These are phyloP conservation scores for Pistacia vera DNA, from an alignment of 345 rosid genomes.

Conservation along the genomic window DNA sequence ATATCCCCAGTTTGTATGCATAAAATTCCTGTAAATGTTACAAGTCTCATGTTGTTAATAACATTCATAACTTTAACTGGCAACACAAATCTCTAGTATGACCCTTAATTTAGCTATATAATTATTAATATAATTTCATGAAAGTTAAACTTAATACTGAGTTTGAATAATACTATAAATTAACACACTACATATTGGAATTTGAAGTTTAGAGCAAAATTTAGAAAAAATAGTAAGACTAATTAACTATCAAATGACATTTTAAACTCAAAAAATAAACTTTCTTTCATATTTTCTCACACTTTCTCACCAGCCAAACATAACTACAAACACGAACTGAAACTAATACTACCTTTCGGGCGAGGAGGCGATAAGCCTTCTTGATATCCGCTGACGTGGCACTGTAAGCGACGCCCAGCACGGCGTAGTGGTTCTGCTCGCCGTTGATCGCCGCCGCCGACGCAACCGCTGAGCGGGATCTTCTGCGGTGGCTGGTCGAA, in stretches of 20 bases:
- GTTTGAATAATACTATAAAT: no score
- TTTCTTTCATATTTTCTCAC: not conserved
- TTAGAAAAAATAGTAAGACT: not conserved
- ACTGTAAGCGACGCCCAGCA: constrained; percentile 60
- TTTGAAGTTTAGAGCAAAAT: not conserved
- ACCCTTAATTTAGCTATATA: no score
- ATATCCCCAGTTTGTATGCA: no score
- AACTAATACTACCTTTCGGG: constrained; percentile 61
- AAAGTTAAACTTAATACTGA: no score
- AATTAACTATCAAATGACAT: not conserved
- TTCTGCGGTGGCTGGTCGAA: constrained; percentile 20
- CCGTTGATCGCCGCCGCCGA: constrained; percentile 40
- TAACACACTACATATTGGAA: not conserved
- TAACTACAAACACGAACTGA: not conserved
- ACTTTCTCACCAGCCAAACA: constrained; percentile 22
- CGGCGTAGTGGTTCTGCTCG: constrained; percentile 68
- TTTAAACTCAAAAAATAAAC: not conserved
- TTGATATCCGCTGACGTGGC: constrained; percentile 72
- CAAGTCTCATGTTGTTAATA: no score
- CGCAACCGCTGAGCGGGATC: constrained; percentile 24
- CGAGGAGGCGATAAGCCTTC: constrained; percentile 82
- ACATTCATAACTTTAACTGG: no score
- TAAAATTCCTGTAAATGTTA: no score
- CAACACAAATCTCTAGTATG: no score
- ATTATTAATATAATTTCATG: no score